Evolutionary conservation across 257 asterid species (phyloP), one percentile per base, ranked within the genome.

Genomic region (Asclepias syriaca): DNA sequence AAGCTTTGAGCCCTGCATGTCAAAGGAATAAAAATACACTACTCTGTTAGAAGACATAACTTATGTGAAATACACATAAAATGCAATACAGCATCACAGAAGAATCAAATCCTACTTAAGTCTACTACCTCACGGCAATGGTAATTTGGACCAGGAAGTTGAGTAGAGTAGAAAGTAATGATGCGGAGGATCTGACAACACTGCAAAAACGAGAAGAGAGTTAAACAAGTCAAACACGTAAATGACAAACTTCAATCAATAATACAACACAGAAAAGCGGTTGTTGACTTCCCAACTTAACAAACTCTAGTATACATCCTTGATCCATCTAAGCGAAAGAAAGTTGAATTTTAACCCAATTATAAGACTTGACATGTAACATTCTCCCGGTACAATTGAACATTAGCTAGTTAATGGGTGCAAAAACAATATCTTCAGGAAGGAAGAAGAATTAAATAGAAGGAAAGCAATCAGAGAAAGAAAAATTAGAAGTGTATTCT

Each of bases 71-170:
- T 40, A 46, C 22, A 8, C 18, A 40, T 27, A 6, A 12, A 76
- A 63, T 49, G 60, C 46, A 53, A 51, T 61, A 39, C 5, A 58
- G 55, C 79, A 63, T 16, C 63, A 39, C n/a, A 68, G 12, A 39
- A 24, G 21, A 19, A 66, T 10, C 14, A 1, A 22, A 27, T 21
- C 40, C 71, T 66, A 2, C 71, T 24, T 14, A 13, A 64, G 49
- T 39, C 18, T 65, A 76, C 78, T 81, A 94, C 99, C 97, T 91
- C 99, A 21, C 99, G 97, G 67, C 99, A 91, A 71, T 94, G 99
- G 76, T 94, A 94, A 78, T 94, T 94, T 64, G 99, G 97, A 75
- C 99, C 99, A 2, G 99, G 97, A 56, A 94, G 96, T 72, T 91
- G 99, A 69, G 99, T 94, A 59, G 99, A 94, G 79, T 94, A 94